Conservation (phyloP, 352 stramenopile genomes). For the Phytophthora kernoviae region DNA sequence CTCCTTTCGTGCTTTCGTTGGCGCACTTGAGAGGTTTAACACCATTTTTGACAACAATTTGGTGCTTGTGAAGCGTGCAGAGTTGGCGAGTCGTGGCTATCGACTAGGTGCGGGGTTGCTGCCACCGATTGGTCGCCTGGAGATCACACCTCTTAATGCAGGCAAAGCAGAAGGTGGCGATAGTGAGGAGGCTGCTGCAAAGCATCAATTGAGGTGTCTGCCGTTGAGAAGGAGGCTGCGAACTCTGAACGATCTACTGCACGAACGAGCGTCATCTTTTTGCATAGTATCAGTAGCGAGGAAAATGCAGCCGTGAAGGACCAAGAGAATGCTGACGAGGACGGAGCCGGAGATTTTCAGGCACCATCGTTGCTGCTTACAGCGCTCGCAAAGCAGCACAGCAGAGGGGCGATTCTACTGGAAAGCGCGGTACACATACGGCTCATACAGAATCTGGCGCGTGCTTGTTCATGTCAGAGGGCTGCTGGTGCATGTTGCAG, state of each 20-base stretch:
- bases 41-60: slow-evolving; percentile 38
- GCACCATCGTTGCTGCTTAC: slow-evolving; percentile 65
- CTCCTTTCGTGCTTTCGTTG: slow-evolving; percentile 13
- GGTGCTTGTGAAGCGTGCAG: slow-evolving; percentile 60
- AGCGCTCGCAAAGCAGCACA: slow-evolving; percentile 53
- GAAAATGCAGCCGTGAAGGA: neutral
- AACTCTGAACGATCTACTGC: slow-evolving; percentile 52
- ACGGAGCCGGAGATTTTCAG: slow-evolving; percentile 7
- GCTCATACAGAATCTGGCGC: slow-evolving; percentile 25
- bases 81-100: slow-evolving; percentile 59
- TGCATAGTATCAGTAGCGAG: neutral
- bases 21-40: slow-evolving; percentile 21
- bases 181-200: slow-evolving; percentile 1
- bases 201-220: slow-evolving; percentile 40
- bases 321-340: slow-evolving; percentile 1
- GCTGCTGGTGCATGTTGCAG: neutral
- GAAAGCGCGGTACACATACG: slow-evolving; percentile 37
- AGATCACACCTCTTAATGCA: slow-evolving; percentile 19
- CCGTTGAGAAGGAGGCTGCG: slow-evolving; percentile 46
- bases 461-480: slow-evolving; percentile 8
- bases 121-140: slow-evolving; percentile 59
- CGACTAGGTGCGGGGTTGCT: slow-evolving; percentile 47
- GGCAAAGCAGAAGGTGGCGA: neutral
- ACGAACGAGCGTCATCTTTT: slow-evolving; percentile 6
- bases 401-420: slow-evolving; percentile 37